phyloP scores from a whole-genome alignment of 148 eudicot species.

The Spergularia marina region DNA sequence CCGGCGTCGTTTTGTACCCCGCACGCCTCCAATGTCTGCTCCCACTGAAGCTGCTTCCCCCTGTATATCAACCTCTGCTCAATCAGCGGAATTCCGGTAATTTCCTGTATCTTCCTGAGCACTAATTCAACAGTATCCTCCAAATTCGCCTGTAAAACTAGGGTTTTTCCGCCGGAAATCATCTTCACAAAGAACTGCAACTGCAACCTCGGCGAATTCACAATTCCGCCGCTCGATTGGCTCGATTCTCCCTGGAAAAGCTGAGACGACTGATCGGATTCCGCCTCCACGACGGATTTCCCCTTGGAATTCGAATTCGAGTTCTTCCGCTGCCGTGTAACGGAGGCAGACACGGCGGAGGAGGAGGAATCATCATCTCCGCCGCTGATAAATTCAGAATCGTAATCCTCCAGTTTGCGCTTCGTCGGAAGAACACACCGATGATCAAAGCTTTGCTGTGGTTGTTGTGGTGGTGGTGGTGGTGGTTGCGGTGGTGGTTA shows the following conservation, averaged over 20 bases:
- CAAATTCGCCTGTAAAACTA: conserved; percentile 39
- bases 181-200: conserved; percentile 60
- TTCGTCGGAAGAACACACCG: conserved; percentile 26
- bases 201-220: background rate
- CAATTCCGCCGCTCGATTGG: background rate
- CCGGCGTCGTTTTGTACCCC: conserved; percentile 46
- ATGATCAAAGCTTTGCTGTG: background rate
- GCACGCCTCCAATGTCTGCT: conserved; percentile 50
- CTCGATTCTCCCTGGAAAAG: conserved; percentile 6
- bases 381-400: background rate
- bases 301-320: conserved; percentile 21
- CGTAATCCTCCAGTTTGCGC: conserved; percentile 58
- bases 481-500: background rate
- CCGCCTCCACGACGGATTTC: background rate
- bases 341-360: background rate
- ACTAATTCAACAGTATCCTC: conserved; percentile 48
- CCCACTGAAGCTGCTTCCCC: conserved; percentile 68
- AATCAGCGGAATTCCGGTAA: conserved; percentile 44
- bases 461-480: background rate
- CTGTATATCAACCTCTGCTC: conserved; percentile 58
- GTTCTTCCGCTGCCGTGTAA: conserved; percentile 9
- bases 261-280: background rate
- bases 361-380: conserved; percentile 23
- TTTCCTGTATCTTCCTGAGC: conserved; percentile 35
- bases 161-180: conserved; percentile 39